A percentile compares a stretch with the other conserved stretches of the same genome.
Conservation (phyloP, 108 stramenopile genomes). For the Aurantiochytrium sp. region DNA sequence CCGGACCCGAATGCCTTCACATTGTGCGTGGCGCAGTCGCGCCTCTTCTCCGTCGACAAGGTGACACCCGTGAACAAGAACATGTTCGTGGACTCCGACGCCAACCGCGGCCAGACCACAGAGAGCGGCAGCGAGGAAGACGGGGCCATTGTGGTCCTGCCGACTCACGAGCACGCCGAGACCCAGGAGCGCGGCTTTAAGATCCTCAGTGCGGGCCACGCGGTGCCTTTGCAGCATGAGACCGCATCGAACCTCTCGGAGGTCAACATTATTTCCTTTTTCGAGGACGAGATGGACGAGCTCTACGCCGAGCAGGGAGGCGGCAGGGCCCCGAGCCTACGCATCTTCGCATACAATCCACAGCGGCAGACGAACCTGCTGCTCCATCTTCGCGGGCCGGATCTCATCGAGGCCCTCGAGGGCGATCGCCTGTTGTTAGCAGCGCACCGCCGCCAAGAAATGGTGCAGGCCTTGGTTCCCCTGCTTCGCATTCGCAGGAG, state of each 20-base stretch:
- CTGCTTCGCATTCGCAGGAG: neutral
- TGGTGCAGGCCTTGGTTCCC: neutral
- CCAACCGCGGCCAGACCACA: neutral
- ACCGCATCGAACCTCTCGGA: neutral
- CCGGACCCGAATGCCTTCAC: neutral
- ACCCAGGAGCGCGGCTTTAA: neutral
- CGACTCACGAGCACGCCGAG: neutral
- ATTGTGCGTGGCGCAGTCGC: neutral
- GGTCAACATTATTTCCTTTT: neutral
- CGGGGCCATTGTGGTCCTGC: neutral
- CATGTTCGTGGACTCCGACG: neutral
- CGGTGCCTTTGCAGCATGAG: neutral
- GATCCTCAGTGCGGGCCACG: neutral
- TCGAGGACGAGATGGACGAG: neutral
- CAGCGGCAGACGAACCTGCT: neutral
- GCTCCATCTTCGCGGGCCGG: neutral
- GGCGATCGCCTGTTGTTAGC: neutral
- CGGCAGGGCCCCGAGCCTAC: neutral
- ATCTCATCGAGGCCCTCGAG: neutral
- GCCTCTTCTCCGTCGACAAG: neutral
- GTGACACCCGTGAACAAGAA: neutral
- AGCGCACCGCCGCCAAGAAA: neutral
- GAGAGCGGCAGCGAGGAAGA: neutral
- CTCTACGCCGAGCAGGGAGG: neutral
- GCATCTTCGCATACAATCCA: conserved; percentile 18